Evolutionary conservation across 2,329 filamentous ascomycete species (phyloP).

Genomic region (Lojkania enalia): DNA sequence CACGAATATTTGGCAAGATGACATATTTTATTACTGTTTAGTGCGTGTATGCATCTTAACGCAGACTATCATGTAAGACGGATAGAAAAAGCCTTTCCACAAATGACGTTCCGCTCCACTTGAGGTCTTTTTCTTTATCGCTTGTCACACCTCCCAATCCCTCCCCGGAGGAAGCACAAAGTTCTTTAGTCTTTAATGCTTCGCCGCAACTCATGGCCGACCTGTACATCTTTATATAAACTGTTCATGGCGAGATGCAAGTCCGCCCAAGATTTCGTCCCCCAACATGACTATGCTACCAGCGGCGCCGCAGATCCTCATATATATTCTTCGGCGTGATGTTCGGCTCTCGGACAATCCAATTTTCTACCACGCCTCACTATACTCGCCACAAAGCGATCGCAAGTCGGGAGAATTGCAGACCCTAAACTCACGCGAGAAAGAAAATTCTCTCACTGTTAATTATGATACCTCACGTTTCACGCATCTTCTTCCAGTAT

Average conservation of each 20-base stretch:
- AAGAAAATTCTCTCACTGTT: slow-evolving; percentile 35
- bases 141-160: neutral
- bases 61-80: neutral
- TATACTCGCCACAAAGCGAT: slow-evolving; percentile 43
- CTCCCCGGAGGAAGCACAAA: neutral
- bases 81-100: neutral
- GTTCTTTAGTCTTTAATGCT: slow-evolving; percentile 1
- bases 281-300: neutral
- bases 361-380: slow-evolving; percentile 62
- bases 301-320: slow-evolving; percentile 53
- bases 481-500: slow-evolving; percentile 67
- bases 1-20: neutral
- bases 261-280: neutral
- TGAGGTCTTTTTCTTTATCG: neutral
- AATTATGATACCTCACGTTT: slow-evolving; percentile 26
- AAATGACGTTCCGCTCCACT: neutral
- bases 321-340: slow-evolving; percentile 75
- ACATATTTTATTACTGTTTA: neutral
- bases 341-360: slow-evolving; percentile 75
- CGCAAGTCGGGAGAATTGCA: slow-evolving; percentile 11
- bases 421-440: slow-evolving; percentile 37
- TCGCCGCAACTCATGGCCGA: slow-evolving; percentile 10
- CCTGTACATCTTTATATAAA: neutral
- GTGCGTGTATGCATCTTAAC: neutral
- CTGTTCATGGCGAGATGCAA: neutral